phyloP scores from a whole-genome alignment of 176 grass and related monocot genomes.

The Aegilops longissima region DNA sequence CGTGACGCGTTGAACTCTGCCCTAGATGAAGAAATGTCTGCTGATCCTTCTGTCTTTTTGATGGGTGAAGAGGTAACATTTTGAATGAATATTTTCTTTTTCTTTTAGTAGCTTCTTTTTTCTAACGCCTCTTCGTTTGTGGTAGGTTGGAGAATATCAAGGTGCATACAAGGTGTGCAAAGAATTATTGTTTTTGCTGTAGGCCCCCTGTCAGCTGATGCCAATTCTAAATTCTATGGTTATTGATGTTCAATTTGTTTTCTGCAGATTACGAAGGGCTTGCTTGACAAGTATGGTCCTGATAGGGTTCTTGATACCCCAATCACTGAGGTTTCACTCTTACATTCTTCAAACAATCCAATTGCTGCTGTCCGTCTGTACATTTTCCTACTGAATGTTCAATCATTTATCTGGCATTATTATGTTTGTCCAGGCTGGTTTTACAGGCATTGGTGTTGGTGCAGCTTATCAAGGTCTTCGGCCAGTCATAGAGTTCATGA shows the following conservation, averaged over 20 bases:
- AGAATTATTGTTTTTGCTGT: constrained; percentile 4
- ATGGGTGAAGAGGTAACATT: constrained; percentile 95
- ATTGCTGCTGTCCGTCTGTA: not conserved
- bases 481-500: constrained; percentile 92
- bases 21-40: constrained; percentile 98
- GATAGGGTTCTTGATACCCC: constrained; percentile 99
- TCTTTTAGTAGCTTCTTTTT: not conserved
- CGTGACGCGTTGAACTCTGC: constrained; percentile 92
- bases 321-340: constrained; percentile 79
- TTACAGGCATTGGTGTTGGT: constrained; percentile 93
- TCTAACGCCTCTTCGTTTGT: constrained; percentile 31
- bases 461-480: constrained; percentile 95
- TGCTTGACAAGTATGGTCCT: constrained; percentile 95
- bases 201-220: not conserved
- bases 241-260: constrained; percentile 26
- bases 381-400: not conserved
- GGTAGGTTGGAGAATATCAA: constrained; percentile 96
- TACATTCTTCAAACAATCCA: not conserved
- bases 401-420: constrained; percentile 20
- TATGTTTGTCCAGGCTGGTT: constrained; percentile 72
- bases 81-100: not conserved
- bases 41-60: constrained; percentile 92
- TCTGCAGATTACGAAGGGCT: constrained; percentile 87
- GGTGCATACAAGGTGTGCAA: constrained; percentile 90
- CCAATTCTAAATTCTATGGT: not conserved